A percentile compares a stretch with the other conserved stretches of the same genome.
phyloP scores from a whole-genome alignment of 176 grass and related monocot genomes.

The Areca catechu region DNA sequence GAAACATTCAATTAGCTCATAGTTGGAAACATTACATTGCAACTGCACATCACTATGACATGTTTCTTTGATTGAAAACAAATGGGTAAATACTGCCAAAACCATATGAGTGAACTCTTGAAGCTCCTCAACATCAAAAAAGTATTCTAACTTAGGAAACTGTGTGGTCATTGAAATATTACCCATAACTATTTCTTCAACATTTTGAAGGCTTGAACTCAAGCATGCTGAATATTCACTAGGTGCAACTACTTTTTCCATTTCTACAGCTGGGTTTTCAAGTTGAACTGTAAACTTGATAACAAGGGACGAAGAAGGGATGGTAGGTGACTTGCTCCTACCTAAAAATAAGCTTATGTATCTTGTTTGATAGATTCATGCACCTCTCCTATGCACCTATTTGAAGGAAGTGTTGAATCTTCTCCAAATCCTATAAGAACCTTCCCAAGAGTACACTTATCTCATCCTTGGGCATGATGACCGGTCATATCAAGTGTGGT shows the following conservation, averaged over 20 bases:
- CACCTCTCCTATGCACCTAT: slow-evolving; percentile 15
- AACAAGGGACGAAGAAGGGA: slow-evolving; percentile 1
- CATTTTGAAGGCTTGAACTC: neutral
- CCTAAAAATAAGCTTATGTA: slow-evolving; percentile 26
- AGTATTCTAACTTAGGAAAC: neutral
- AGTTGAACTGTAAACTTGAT: slow-evolving; percentile 7
- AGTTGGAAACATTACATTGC: slow-evolving; percentile 19
- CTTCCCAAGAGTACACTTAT: slow-evolving; percentile 20
- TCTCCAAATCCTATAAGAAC: slow-evolving; percentile 17
- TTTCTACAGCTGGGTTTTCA: slow-evolving; percentile 14
- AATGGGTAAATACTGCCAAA: neutral
- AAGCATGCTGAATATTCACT: slow-evolving; percentile 17
- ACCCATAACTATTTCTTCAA: neutral
- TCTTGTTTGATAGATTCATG: slow-evolving; percentile 20
- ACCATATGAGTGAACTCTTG: neutral
- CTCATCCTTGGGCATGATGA: slow-evolving; percentile 20
- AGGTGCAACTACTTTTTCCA: slow-evolving; percentile 8
- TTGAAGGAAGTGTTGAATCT: slow-evolving; percentile 18
- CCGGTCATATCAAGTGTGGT: slow-evolving; percentile 9
- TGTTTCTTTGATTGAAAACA: slow-evolving; percentile 10
- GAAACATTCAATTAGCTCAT: slow-evolving; percentile 15
- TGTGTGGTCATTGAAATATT: neutral
- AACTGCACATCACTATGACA: slow-evolving; percentile 14
- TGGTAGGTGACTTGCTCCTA: slow-evolving; percentile 16
- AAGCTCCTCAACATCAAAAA: slow-evolving; percentile 3